These are phyloP conservation scores for Metschnikowia proteae DNA, from an alignment of 805 yeast genomes.

Conservation along the genomic window DNA sequence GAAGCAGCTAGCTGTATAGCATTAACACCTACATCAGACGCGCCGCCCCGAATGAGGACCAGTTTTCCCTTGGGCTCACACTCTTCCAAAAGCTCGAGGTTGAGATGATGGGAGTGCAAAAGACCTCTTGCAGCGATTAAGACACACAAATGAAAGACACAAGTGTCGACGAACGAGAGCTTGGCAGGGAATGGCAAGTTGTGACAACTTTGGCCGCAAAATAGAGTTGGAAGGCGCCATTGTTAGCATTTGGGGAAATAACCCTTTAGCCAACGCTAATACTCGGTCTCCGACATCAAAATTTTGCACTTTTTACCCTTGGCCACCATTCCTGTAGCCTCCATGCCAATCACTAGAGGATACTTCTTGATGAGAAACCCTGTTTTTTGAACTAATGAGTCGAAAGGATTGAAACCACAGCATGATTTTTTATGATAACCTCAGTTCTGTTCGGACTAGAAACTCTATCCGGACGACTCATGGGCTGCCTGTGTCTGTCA, in stretches of 20 bases:
- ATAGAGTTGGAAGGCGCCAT: conserved; percentile 12
- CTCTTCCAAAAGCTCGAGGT: conserved; percentile 5
- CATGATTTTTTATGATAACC: conserved; percentile 8
- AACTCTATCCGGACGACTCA: not conserved
- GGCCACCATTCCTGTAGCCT: conserved; percentile 10
- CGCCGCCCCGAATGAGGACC: conserved; percentile 13
- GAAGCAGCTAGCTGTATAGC: conserved; percentile 14
- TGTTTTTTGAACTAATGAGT: conserved; percentile 4
- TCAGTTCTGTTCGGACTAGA: conserved; percentile 7
- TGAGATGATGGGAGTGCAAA: conserved; percentile 7
- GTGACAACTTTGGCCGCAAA: conserved; percentile 8
- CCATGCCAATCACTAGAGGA: conserved; percentile 11
- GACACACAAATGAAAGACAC: conserved; percentile 7
- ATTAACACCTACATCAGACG: conserved; percentile 11
- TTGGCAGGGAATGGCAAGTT: conserved; percentile 5
- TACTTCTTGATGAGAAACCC: conserved; percentile 9
- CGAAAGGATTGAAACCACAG: conserved; percentile 10
- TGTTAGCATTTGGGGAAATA: conserved; percentile 10
- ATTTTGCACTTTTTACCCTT: conserved; percentile 4
- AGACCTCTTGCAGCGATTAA: conserved; percentile 8
- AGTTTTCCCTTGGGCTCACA: conserved; percentile 4
- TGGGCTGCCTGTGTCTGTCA: not conserved
- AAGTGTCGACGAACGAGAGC: conserved; percentile 8
- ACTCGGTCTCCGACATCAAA: conserved; percentile 10
- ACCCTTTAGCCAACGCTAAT: conserved; percentile 10